Evolutionary conservation across 2,329 filamentous ascomycete genomes (phyloP).

Genomic region (Fusarium agapanthi): DNA sequence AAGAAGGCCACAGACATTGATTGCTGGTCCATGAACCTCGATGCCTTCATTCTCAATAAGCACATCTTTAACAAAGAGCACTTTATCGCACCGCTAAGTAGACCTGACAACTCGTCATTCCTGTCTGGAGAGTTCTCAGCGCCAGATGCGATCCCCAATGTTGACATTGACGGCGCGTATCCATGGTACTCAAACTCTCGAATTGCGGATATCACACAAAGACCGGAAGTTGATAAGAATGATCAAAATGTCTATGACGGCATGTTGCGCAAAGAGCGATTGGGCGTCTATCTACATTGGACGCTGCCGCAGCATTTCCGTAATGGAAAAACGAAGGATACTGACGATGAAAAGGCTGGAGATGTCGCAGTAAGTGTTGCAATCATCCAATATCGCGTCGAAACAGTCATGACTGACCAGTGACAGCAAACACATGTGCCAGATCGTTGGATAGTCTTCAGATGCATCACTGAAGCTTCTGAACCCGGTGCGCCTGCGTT

Average conservation of each 20-base stretch:
- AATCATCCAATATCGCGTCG: no score
- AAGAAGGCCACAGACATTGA: background rate
- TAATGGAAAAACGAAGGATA: background rate
- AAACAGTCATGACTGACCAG: background rate
- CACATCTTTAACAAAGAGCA: background rate
- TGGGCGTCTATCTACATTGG: background rate
- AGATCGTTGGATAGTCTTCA: background rate
- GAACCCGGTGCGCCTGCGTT: background rate
- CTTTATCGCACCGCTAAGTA: background rate
- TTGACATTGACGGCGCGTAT: background rate
- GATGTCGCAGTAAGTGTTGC: background rate
- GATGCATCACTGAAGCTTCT: background rate
- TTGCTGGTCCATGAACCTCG: background rate
- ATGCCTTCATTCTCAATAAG: background rate
- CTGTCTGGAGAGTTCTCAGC: background rate
- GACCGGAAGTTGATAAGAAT: background rate
- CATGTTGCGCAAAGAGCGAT: background rate
- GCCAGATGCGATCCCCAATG: background rate
- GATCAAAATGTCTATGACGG: background rate
- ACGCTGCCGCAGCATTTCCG: background rate
- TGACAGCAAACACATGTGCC: background rate
- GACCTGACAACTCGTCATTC: background rate
- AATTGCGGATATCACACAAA: background rate
- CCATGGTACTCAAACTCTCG: background rate
- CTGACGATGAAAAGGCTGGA: background rate